These are phyloP conservation scores for Yamadazyma ubonensis DNA, from an alignment of 805 yeast species.

Conservation along the genomic window DNA sequence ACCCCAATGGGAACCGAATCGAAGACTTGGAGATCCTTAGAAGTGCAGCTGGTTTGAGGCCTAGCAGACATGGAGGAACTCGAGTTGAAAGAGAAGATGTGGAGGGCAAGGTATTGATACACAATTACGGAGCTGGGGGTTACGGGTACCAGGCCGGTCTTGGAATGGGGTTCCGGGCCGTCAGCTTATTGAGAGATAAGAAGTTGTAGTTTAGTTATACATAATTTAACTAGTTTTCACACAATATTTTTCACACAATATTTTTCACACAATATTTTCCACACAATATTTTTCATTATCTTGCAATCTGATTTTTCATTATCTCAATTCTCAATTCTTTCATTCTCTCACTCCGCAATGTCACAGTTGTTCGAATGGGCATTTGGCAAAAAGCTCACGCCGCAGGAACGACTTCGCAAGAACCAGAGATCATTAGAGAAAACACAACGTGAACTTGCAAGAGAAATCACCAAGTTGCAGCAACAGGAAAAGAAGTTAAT, in stretches of 20 bases:
- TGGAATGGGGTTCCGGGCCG: constrained; percentile 57
- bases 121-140: constrained; percentile 71
- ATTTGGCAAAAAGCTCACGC: constrained; percentile 89
- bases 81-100: constrained; percentile 57
- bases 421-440: constrained; percentile 94
- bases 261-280: no score
- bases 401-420: constrained; percentile 91
- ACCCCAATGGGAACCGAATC: constrained; percentile 32
- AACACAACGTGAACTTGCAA: constrained; percentile 87
- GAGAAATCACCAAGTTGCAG: constrained; percentile 85
- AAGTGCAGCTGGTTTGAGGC: constrained; percentile 74
- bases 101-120: constrained; percentile 42
- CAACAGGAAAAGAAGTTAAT: constrained; percentile 88
- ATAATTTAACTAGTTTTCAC: background rate
- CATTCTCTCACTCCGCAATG: constrained; percentile 16
- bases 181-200: constrained; percentile 21
- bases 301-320: background rate
- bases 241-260: no score
- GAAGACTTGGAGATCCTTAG: constrained; percentile 52
- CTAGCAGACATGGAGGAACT: constrained; percentile 72
- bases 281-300: background rate
- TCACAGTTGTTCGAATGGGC: constrained; percentile 76
- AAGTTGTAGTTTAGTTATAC: constrained; percentile 5
- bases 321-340: background rate
- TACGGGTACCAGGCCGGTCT: constrained; percentile 67